phyloP scores from a whole-genome alignment of 257 asterid genomes.

The Linderniella brevidens region DNA sequence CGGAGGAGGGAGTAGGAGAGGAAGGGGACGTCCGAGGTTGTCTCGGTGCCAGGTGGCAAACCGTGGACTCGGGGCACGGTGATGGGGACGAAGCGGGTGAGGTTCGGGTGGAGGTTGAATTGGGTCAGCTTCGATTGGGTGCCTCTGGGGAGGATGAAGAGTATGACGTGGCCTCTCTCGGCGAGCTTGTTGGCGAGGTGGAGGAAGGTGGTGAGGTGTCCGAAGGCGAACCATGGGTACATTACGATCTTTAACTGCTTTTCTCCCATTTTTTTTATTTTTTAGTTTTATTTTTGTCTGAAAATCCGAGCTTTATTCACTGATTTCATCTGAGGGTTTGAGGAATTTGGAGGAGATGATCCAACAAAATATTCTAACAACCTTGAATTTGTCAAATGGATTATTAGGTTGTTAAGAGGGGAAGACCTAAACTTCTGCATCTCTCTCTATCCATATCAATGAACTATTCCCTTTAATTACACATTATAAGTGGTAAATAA shows the following conservation, averaged over 20 bases:
- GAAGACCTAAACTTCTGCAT: no score
- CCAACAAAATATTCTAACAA: neutral
- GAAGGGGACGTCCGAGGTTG: conserved; percentile 31
- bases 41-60: conserved; percentile 27
- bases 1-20: conserved; percentile 20
- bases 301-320: neutral
- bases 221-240: conserved; percentile 56
- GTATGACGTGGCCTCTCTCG: conserved; percentile 25
- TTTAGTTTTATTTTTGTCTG: neutral
- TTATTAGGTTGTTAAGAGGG: no score
- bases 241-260: conserved; percentile 18
- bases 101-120: conserved; percentile 22
- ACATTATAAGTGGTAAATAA: no score
- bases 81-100: conserved; percentile 18
- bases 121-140: conserved; percentile 16
- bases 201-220: conserved; percentile 42
- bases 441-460: no score
- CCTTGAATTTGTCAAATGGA: no score
- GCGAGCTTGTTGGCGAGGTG: conserved; percentile 44
- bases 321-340: neutral
- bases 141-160: conserved; percentile 25
- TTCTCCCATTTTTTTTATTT: neutral
- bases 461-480: no score
- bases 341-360: neutral
- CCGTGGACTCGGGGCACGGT: conserved; percentile 27